These are phyloP conservation scores for Pseudoscleropodium purum DNA, from an alignment of 225 moss, liverwort and hornwort species.

Conservation along the genomic window DNA sequence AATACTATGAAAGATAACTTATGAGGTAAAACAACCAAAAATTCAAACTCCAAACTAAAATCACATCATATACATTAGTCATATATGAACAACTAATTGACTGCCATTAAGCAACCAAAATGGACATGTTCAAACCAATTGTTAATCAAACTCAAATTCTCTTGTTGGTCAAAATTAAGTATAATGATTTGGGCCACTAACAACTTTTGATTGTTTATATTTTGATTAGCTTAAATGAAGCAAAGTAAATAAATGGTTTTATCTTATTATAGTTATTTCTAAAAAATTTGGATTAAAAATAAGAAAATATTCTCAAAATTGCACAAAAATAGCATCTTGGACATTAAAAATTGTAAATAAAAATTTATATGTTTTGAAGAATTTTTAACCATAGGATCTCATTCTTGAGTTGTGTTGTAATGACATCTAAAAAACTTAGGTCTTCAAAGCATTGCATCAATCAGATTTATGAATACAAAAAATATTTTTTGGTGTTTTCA, in stretches of 20 bases:
- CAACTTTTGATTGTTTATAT: neutral
- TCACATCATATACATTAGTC: no score
- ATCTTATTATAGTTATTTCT: neutral
- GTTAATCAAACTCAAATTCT: neutral
- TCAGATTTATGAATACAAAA: no score
- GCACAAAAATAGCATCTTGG: neutral
- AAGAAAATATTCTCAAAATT: neutral
- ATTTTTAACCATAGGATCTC: no score
- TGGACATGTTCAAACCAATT: fast-evolving
- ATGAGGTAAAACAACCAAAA: neutral
- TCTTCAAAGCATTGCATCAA: no score
- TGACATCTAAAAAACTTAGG: no score
- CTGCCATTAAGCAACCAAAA: neutral
- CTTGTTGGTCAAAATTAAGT: neutral
- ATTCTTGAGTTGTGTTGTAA: no score
- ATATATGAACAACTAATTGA: neutral
- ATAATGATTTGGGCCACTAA: neutral
- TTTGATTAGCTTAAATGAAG: neutral
- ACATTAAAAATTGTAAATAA: no score
- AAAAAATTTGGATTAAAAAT: neutral
- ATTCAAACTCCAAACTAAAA: neutral
- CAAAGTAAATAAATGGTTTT: neutral
- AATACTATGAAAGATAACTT: neutral
- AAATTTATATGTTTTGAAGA: no score
- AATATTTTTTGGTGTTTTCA: no score